phyloP scores from a whole-genome alignment of 164 flowering plant species.

The Macadamia tetraphylla region DNA sequence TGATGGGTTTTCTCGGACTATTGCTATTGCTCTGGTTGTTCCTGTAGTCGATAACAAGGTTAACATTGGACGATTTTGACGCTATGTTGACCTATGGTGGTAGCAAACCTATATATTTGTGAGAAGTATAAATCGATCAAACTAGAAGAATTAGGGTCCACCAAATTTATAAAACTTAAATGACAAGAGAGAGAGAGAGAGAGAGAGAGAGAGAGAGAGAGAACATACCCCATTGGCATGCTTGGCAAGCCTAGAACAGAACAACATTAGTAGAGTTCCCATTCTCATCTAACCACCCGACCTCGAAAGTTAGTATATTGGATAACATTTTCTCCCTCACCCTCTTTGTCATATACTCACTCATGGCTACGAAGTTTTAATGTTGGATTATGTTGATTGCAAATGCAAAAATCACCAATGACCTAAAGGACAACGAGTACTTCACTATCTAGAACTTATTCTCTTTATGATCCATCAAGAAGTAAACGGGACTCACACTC shows the following conservation, averaged over 20 bases:
- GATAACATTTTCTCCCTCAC: conserved; percentile 73
- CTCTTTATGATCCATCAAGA: conserved; percentile 49
- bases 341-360: conserved; percentile 76
- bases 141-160: too few species aligned
- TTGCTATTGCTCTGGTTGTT: too few species aligned
- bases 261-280: conserved; percentile 52
- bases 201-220: neutral
- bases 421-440: conserved; percentile 42
- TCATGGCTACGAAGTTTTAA: conserved; percentile 77
- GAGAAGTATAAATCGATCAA: too few species aligned
- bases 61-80: too few species aligned
- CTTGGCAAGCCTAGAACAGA: conserved; percentile 71
- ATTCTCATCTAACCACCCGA: conserved; percentile 83
- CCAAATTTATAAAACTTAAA: too few species aligned
- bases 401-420: conserved; percentile 48
- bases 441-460: conserved; percentile 19
- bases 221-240: conserved; percentile 70
- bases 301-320: conserved; percentile 77
- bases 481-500: conserved; percentile 61
- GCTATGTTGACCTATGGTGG: too few species aligned
- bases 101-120: too few species aligned
- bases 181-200: too few species aligned
- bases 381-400: conserved; percentile 55
- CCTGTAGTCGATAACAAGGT: too few species aligned
- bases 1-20: too few species aligned